Evolutionary conservation across 1,139 yeast species (phyloP).

Genomic region (Blastobotrys arbuscula): DNA sequence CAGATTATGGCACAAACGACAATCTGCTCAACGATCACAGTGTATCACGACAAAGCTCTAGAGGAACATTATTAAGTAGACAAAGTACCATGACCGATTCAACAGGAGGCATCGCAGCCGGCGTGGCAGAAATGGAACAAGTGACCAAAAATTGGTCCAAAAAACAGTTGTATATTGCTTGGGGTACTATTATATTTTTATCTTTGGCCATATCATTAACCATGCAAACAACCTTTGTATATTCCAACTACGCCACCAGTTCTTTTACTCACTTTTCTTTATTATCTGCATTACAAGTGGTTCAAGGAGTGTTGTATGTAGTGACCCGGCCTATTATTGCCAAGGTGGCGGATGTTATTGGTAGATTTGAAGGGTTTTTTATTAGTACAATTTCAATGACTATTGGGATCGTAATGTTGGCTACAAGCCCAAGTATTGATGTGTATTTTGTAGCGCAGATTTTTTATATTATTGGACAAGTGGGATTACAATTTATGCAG

Average conservation of each 20-base stretch:
- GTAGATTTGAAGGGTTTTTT: slow-evolving; percentile 39
- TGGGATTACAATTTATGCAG: slow-evolving; percentile 36
- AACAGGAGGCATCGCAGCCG: slow-evolving; percentile 5
- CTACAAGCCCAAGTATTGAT: slow-evolving; percentile 31
- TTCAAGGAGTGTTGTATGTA: slow-evolving; percentile 38
- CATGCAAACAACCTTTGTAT: slow-evolving; percentile 36
- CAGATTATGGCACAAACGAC: neutral
- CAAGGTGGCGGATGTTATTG: slow-evolving; percentile 38
- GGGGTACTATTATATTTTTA: slow-evolving; percentile 34
- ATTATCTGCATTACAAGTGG: slow-evolving; percentile 39
- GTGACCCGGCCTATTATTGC: slow-evolving; percentile 40
- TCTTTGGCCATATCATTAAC: slow-evolving; percentile 40
- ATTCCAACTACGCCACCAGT: slow-evolving; percentile 40
- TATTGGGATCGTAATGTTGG: slow-evolving; percentile 34
- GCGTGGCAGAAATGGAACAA: slow-evolving; percentile 13
- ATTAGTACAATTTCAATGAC: slow-evolving; percentile 31
- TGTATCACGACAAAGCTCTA: neutral
- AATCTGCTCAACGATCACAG: neutral
- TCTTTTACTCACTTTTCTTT: slow-evolving; percentile 37
- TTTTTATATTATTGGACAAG: slow-evolving; percentile 36
- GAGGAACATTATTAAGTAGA: neutral
- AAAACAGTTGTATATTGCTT: slow-evolving; percentile 23
- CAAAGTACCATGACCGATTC: neutral
- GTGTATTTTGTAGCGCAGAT: slow-evolving; percentile 35
- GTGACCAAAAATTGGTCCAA: slow-evolving; percentile 21